Conservation (phyloP, 2,329 filamentous ascomycete genomes). For the Venturia nashicola region DNA sequence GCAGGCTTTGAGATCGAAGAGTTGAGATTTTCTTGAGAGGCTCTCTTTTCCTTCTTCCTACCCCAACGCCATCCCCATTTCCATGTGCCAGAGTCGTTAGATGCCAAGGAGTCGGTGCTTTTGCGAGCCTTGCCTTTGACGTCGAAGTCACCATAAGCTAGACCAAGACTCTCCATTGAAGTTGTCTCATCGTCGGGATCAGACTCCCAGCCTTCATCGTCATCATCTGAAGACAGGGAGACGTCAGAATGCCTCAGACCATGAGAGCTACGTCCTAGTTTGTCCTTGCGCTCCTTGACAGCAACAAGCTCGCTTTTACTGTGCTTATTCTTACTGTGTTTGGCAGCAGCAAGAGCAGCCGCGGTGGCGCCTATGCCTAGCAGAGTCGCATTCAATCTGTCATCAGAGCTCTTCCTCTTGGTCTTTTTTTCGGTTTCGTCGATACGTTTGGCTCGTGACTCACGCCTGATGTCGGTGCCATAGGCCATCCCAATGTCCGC, state of each 20-base stretch:
- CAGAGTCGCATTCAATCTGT: conserved; percentile 33
- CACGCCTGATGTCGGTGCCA: conserved; percentile 19
- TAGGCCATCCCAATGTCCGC: conserved; percentile 33
- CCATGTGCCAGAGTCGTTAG: conserved; percentile 39
- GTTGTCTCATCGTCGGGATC: conserved; percentile 10
- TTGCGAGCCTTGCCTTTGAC: conserved; percentile 20
- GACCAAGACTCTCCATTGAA: conserved; percentile 22
- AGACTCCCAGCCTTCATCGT: conserved; percentile 32
- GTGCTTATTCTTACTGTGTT: conserved; percentile 19
- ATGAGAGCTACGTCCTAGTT: conserved; percentile 9
- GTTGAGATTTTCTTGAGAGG: conserved; percentile 7
- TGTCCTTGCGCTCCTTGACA: conserved; percentile 20
- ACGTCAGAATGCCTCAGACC: conserved; percentile 15
- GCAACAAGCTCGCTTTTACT: conserved; percentile 21
- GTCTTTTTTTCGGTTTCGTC: conserved; percentile 14
- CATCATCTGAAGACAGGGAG: conserved; percentile 31
- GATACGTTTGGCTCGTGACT: not conserved
- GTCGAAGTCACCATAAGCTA: conserved; percentile 46
- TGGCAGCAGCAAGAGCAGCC: conserved; percentile 33
- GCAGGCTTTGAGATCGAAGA: conserved; percentile 21
- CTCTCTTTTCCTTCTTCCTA: conserved; percentile 30
- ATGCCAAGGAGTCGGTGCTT: conserved; percentile 40
- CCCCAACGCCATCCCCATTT: conserved; percentile 53
- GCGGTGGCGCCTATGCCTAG: conserved; percentile 35
- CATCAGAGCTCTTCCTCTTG: conserved; percentile 29